phyloP scores from a whole-genome alignment of 257 asterid genomes.

The Ophiorrhiza pumila region DNA sequence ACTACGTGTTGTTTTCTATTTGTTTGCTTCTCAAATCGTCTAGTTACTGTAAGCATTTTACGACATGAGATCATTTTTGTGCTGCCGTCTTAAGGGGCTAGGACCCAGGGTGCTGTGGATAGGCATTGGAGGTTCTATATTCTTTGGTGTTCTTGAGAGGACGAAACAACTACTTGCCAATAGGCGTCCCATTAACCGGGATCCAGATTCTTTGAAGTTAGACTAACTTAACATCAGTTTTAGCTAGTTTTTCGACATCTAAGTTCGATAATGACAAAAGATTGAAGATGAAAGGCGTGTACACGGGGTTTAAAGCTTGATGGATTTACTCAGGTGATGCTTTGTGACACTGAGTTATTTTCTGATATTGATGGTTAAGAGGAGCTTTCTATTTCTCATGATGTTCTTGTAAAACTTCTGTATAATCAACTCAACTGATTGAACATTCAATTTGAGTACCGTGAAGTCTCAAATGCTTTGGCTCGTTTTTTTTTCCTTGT shows the following conservation, averaged over 20 bases:
- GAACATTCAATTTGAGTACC: too few relatives aligned
- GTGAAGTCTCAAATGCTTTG: too few relatives aligned
- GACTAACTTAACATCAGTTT: conserved; percentile 1
- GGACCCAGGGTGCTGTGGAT: conserved; percentile 70
- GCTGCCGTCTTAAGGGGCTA: conserved; percentile 44
- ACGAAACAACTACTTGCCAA: conserved; percentile 45
- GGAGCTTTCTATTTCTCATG: too few relatives aligned
- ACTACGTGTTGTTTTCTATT: conserved; percentile 9
- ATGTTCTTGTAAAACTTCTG: background rate
- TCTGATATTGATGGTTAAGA: too few relatives aligned
- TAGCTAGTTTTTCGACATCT: background rate
- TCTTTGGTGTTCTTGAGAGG: conserved; percentile 62
- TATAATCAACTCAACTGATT: too few relatives aligned
- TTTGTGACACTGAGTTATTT: too few relatives aligned
- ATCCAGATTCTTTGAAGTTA: conserved; percentile 19
- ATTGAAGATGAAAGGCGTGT: too few relatives aligned
- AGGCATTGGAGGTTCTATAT: conserved; percentile 67
- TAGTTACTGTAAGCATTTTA: background rate
- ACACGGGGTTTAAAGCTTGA: too few relatives aligned
- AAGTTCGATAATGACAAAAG: too few relatives aligned
- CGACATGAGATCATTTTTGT: background rate
- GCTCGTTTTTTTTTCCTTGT: too few relatives aligned
- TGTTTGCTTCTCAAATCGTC: background rate
- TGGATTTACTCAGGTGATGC: too few relatives aligned
- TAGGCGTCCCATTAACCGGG: conserved; percentile 21